phyloP scores from a whole-genome alignment of 179 eudicot species.

The Silene coronaria region DNA sequence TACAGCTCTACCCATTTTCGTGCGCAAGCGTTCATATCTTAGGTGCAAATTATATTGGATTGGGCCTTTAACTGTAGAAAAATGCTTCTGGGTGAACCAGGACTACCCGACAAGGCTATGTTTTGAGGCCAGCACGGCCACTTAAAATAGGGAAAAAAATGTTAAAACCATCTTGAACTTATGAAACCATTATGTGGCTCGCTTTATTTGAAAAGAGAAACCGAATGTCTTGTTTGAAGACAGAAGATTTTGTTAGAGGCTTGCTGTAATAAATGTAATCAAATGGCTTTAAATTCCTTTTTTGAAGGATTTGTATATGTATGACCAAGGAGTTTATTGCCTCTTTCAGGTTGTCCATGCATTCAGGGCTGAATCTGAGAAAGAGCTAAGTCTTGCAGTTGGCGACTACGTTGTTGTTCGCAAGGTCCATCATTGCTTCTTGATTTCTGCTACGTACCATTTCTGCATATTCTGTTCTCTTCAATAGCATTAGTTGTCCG shows the following conservation, averaged over 20 bases:
- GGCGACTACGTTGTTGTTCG: constrained; percentile 94
- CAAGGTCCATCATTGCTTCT: constrained; percentile 39
- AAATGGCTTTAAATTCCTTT: background rate
- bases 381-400: constrained; percentile 78
- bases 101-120: background rate
- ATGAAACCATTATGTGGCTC: background rate
- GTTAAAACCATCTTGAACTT: background rate
- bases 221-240: background rate
- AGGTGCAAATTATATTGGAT: too few species aligned
- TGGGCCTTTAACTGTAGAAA: background rate
- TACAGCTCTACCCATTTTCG: background rate
- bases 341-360: constrained; percentile 60
- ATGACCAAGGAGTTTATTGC: constrained; percentile 5
- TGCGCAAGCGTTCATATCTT: background rate
- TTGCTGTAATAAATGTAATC: background rate
- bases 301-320: background rate
- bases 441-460: constrained; percentile 8
- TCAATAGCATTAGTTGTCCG: background rate
- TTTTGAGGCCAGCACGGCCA: background rate
- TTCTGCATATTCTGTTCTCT: background rate
- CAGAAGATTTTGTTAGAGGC: background rate
- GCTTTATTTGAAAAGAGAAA: background rate
- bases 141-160: background rate
- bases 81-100: background rate
- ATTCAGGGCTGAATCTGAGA: constrained; percentile 69